Evolutionary conservation across 257 asterid genomes (phyloP).

Genomic region (Scutellaria baicalensis): DNA sequence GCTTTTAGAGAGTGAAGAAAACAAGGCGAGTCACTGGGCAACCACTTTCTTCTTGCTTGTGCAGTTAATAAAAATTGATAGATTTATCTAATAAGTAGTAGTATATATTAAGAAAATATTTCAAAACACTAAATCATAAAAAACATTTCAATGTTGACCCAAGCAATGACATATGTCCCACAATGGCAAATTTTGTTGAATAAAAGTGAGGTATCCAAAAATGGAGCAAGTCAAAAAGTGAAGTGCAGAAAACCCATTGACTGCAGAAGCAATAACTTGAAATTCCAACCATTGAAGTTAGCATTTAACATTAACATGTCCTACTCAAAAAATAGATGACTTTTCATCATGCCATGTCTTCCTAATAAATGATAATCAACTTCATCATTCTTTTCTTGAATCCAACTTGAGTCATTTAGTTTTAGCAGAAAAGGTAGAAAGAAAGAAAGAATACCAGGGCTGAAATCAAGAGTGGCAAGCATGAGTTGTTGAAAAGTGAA

Average conservation of each 20-base stretch:
- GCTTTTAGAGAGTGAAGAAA: neutral
- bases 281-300: conserved; percentile 14
- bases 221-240: neutral
- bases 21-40: neutral
- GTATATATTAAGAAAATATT: too few species aligned
- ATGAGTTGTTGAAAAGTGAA: conserved; percentile 45
- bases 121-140: too few species aligned
- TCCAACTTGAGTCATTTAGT: too few species aligned
- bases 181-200: neutral
- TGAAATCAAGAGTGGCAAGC: conserved; percentile 56
- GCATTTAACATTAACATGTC: neutral
- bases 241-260: conserved; percentile 12
- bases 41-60: neutral
- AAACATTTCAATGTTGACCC: neutral
- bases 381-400: too few species aligned
- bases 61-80: neutral
- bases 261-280: conserved; percentile 14
- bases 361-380: neutral
- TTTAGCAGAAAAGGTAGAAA: neutral
- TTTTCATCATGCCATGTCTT: neutral
- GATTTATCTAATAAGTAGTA: neutral
- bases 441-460: conserved; percentile 34
- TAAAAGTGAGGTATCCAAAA: neutral
- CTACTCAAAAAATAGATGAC: neutral
- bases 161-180: conserved; percentile 11